Percentiles rank a stretch among this genome's conserved stretches.
These are phyloP conservation scores for Lachancea quebecensis DNA, from an alignment of 805 yeast genomes.

Conservation along the genomic window DNA sequence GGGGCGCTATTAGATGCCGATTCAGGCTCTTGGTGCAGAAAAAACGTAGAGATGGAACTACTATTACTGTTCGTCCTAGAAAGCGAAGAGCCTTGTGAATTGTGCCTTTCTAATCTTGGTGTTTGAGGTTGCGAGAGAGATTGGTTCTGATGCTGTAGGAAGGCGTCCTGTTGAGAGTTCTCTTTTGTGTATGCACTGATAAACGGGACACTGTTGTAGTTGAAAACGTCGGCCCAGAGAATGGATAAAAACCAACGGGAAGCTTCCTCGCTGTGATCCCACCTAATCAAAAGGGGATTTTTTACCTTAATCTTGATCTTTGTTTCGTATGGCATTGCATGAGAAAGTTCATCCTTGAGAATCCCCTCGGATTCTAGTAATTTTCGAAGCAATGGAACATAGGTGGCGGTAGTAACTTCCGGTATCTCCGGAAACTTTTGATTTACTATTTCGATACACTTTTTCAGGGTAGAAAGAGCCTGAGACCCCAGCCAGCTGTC, in stretches of 20 bases:
- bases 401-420: constrained; percentile 22
- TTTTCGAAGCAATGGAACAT: constrained; percentile 13
- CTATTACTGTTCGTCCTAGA: constrained; percentile 27
- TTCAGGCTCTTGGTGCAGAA: constrained; percentile 33
- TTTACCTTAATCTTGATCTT: constrained; percentile 4
- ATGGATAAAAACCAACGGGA: constrained; percentile 21
- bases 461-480: constrained; percentile 16
- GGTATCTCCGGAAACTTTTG: constrained; percentile 22
- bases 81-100: constrained; percentile 23
- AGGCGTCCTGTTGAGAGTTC: not conserved
- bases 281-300: constrained; percentile 11
- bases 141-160: constrained; percentile 4
- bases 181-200: constrained; percentile 3
- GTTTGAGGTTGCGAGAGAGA: constrained; percentile 12
- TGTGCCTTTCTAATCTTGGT: constrained; percentile 25
- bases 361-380: constrained; percentile 15
- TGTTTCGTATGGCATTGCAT: constrained; percentile 11
- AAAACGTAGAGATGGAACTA: constrained; percentile 2
- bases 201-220: constrained; percentile 7
- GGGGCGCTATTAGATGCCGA: constrained; percentile 58
- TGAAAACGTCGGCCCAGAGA: constrained; percentile 28
- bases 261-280: constrained; percentile 10
- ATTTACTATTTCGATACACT: constrained; percentile 16
- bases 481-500: constrained; percentile 24
- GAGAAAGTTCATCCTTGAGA: not conserved